Evolutionary conservation across 495 filamentous ascomycete genomes (phyloP).

Genomic region (Xylaria grammica): DNA sequence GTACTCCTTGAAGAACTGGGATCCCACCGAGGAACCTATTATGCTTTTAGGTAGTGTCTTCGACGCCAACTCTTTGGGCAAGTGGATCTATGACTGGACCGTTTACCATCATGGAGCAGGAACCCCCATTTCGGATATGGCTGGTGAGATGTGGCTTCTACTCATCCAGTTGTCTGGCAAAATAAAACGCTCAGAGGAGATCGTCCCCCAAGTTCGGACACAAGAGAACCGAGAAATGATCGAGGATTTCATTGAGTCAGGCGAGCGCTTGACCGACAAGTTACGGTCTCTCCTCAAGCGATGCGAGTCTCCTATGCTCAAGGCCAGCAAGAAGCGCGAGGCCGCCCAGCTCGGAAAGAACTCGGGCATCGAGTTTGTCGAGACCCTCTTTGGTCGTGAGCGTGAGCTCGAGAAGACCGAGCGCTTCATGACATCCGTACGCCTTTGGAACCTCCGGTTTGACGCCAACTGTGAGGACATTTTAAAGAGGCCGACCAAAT

Average conservation of each 20-base stretch:
- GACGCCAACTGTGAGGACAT: slow-evolving; percentile 97
- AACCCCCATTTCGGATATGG: slow-evolving; percentile 88
- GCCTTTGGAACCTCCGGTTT: slow-evolving; percentile 94
- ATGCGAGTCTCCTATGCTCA: slow-evolving; percentile 90
- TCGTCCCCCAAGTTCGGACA: slow-evolving; percentile 71
- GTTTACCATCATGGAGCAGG: slow-evolving; percentile 87
- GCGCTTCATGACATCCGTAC: slow-evolving; percentile 88
- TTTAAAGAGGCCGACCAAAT: slow-evolving; percentile 63
- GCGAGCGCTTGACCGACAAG: slow-evolving; percentile 84
- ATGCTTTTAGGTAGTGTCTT: slow-evolving; percentile 94
- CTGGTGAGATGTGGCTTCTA: slow-evolving; percentile 93
- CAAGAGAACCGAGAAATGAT: slow-evolving; percentile 78
- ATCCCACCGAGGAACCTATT: slow-evolving; percentile 89
- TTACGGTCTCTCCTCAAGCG: slow-evolving; percentile 86
- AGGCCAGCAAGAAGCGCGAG: slow-evolving; percentile 61
- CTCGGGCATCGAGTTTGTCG: slow-evolving; percentile 94
- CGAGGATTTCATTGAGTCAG: slow-evolving; percentile 89
- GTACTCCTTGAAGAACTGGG: slow-evolving; percentile 99
- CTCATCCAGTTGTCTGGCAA: slow-evolving; percentile 96
- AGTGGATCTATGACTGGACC: slow-evolving; percentile 99
- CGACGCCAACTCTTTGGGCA: slow-evolving; percentile 95
- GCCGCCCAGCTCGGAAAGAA: slow-evolving; percentile 85
- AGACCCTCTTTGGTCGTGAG: slow-evolving; percentile 94
- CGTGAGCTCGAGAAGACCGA: slow-evolving; percentile 92
- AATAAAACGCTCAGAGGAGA: slow-evolving; percentile 88